A percentile compares a stretch with the other conserved stretches of the same genome.
These are phyloP conservation scores for Hypomontagnella submonticulosa DNA, from an alignment of 495 filamentous ascomycete genomes.

Conservation along the genomic window DNA sequence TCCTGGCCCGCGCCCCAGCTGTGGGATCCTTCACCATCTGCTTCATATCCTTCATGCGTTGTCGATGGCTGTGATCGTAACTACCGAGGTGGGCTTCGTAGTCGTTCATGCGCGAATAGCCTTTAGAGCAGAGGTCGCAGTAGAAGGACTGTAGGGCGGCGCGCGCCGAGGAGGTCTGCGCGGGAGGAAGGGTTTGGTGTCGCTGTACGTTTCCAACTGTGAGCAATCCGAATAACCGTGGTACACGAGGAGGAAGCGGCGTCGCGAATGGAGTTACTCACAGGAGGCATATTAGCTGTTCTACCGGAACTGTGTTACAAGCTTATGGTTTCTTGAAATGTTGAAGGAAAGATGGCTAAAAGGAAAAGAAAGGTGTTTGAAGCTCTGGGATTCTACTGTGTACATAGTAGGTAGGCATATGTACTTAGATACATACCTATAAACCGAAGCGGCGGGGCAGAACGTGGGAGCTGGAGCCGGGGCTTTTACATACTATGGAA, in stretches of 20 bases:
- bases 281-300: conserved; percentile 52
- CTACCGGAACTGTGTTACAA: too few species aligned
- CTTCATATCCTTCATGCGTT: conserved; percentile 75
- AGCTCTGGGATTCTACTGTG: too few species aligned
- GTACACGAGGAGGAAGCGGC: background rate
- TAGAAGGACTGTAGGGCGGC: conserved; percentile 91
- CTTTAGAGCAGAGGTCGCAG: conserved; percentile 77
- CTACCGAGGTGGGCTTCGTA: conserved; percentile 75
- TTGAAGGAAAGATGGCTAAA: too few species aligned
- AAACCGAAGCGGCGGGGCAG: too few species aligned
- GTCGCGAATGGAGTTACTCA: conserved; percentile 6
- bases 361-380: background rate
- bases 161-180: conserved; percentile 83
- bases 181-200: conserved; percentile 63
- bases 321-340: too few species aligned
- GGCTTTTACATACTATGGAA: too few species aligned
- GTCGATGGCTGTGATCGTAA: conserved; percentile 77
- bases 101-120: conserved; percentile 76
- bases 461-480: too few species aligned
- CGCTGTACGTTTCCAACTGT: conserved; percentile 44
- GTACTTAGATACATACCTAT: background rate
- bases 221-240: conserved; percentile 1
- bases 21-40: conserved; percentile 69
- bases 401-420: background rate
- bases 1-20: conserved; percentile 69